Base-by-base conservation (phyloP, 176 grass and related monocot genomes). In the Luzula sylvatica region DNA sequence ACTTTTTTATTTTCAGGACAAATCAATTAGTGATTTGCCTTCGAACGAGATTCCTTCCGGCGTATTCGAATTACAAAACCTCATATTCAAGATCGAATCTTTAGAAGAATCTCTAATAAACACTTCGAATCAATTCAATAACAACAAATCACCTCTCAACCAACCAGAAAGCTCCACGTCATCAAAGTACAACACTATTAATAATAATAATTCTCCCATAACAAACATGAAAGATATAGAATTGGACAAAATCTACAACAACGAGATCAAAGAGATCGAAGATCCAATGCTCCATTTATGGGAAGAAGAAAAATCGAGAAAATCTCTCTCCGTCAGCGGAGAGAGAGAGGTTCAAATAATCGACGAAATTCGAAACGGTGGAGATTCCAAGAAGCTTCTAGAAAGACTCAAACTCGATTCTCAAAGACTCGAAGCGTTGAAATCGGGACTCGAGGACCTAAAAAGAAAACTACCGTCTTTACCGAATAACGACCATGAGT, bases 231-330 rank as follows among this genome's bases (percentile, higher is more conserved):
- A 96, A 77, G 90, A 96, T 66, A 96, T 96, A 44, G 70, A 96
- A 30, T 83, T 89, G 17, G 90, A 96, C 43, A 39, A 82, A 70
- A 73, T 82, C 49, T 87, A 84, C 26, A 83, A 68, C 26, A 67
- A 45, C 30, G 53, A 46, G 61, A 80, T 74, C 58, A 56, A 53
- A 25, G 93, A 82, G 35, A 30, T 75, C 8, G 61, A 87, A 61
- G 93, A 98, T 58, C 78, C 75, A 53, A 87, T 94, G 78, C 87
- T 94, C 67, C 77, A 92, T 46, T 75, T 98, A 14, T 98, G 90
- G 90, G 90, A 85, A 1, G 89, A 95, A 63, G 60, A 83, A 41
- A 67, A 72, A 53, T 71, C 87, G 64, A 62, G 78, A 73, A 60
- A 88, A 81, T 45, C 43, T 60, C 72, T 52, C 13, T 83, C 82